Evolutionary conservation across 148 eudicot species (phyloP).

Genomic region (Chenopodium suecicum): DNA sequence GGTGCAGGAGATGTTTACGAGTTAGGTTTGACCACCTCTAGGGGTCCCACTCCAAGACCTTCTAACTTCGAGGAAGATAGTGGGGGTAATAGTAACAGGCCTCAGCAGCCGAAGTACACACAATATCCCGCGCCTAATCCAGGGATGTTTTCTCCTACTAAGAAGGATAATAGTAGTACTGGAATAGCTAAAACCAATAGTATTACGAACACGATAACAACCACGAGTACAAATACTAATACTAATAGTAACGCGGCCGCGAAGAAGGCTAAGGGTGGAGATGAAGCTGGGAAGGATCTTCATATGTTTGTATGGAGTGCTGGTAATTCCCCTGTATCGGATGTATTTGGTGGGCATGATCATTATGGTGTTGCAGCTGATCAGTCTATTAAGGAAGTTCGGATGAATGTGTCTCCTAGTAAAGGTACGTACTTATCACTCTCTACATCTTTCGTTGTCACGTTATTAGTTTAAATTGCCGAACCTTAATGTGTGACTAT

Average conservation of each 20-base stretch:
- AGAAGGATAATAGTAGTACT: slow-evolving; percentile 17
- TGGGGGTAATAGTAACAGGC: slow-evolving; percentile 25
- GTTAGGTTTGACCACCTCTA: slow-evolving; percentile 37
- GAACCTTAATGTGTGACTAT: too few relatives aligned
- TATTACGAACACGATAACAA: neutral
- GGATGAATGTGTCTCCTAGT: slow-evolving; percentile 59
- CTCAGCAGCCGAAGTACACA: slow-evolving; percentile 9
- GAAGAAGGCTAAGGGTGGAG: slow-evolving; percentile 22
- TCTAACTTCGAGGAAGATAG: slow-evolving; percentile 77
- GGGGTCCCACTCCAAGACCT: slow-evolving; percentile 74
- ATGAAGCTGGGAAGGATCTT: slow-evolving; percentile 57
- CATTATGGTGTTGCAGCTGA: slow-evolving; percentile 36
- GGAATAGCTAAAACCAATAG: slow-evolving; percentile 7
- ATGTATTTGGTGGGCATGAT: slow-evolving; percentile 37
- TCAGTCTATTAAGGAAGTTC: slow-evolving; percentile 56
- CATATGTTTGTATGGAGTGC: slow-evolving; percentile 39
- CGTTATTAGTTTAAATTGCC: too few relatives aligned
- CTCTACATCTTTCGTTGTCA: neutral
- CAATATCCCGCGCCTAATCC: slow-evolving; percentile 84
- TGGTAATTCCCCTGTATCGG: slow-evolving; percentile 29
- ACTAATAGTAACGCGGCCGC: slow-evolving; percentile 26
- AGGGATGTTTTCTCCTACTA: slow-evolving; percentile 78
- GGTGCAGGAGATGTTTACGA: slow-evolving; percentile 66
- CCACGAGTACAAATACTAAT: neutral
- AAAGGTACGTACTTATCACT: slow-evolving; percentile 42